Percentiles rank a stretch among this genome's conserved stretches.
phyloP scores from a whole-genome alignment of 345 rosid species.

The Lepidium didymum region DNA sequence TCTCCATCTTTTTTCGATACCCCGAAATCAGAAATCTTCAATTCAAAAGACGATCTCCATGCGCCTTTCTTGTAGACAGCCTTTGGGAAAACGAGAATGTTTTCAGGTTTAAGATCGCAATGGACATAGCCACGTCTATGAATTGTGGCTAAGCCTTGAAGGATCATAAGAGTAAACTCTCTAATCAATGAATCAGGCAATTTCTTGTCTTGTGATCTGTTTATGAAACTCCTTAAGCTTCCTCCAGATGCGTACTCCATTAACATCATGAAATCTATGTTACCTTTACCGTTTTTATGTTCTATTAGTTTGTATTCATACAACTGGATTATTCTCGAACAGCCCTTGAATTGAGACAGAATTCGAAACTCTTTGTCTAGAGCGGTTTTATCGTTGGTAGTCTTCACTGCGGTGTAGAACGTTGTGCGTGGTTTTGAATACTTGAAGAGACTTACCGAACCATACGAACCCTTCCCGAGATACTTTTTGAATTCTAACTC shows the following conservation, averaged over 20 bases:
- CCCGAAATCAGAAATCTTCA: conserved; percentile 37
- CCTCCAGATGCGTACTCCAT: conserved; percentile 45
- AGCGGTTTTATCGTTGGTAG: conserved; percentile 16
- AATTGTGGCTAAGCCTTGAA: conserved; percentile 29
- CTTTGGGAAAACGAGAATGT: conserved; percentile 21
- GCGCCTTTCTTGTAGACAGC: neutral
- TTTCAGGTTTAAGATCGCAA: conserved; percentile 41
- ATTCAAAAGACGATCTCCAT: neutral
- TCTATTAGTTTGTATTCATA: conserved; percentile 22
- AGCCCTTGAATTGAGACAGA: conserved; percentile 12
- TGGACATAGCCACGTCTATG: conserved; percentile 34
- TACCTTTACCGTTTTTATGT: neutral
- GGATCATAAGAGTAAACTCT: conserved; percentile 28
- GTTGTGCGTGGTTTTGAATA: neutral
- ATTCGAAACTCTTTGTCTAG: conserved; percentile 34
- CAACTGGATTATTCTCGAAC: conserved; percentile 25
- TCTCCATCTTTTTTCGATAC: conserved; percentile 25
- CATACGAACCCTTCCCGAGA: neutral
- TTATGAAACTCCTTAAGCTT: conserved; percentile 21
- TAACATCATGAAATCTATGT: conserved; percentile 23
- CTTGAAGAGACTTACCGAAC: conserved; percentile 11
- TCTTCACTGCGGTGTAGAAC: conserved; percentile 25
- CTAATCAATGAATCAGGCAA: conserved; percentile 31
- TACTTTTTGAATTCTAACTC: neutral
- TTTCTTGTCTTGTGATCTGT: conserved; percentile 3